Conservation (phyloP, 371 early-diverging fungal species). For the Mucor plumbeus region DNA sequence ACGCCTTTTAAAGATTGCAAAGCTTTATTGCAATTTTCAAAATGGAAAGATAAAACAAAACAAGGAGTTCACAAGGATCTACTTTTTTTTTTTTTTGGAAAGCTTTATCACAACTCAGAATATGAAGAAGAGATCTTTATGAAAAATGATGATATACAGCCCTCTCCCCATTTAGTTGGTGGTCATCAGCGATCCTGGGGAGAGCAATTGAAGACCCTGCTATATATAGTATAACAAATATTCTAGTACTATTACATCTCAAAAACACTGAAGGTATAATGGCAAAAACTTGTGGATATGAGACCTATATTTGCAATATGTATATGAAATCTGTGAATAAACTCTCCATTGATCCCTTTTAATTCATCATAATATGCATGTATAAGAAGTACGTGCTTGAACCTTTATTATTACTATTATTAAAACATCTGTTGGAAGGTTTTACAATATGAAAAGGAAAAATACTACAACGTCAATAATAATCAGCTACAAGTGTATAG, state of each 20-base stretch:
- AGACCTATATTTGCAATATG: neutral
- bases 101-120: neutral
- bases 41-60: too few species aligned
- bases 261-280: neutral
- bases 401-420: neutral
- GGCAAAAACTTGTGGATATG: slow-evolving; percentile 2
- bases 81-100: neutral
- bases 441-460: neutral
- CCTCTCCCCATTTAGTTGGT: too few species aligned
- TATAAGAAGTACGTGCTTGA: too few species aligned
- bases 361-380: too few species aligned
- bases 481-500: too few species aligned
- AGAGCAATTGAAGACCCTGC: neutral
- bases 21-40: too few species aligned
- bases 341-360: neutral
- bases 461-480: too few species aligned
- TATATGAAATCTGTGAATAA: neutral
- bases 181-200: neutral
- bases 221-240: too few species aligned
- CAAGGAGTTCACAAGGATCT: neutral
- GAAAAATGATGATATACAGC: too few species aligned
- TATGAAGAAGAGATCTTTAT: neutral
- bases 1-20: too few species aligned
- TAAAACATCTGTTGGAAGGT: neutral
- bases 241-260: too few species aligned